Percentiles rank a stretch among this genome's conserved stretches.
These are phyloP conservation scores for Acer saccharum DNA, from an alignment of 345 rosid species.

Conservation along the genomic window DNA sequence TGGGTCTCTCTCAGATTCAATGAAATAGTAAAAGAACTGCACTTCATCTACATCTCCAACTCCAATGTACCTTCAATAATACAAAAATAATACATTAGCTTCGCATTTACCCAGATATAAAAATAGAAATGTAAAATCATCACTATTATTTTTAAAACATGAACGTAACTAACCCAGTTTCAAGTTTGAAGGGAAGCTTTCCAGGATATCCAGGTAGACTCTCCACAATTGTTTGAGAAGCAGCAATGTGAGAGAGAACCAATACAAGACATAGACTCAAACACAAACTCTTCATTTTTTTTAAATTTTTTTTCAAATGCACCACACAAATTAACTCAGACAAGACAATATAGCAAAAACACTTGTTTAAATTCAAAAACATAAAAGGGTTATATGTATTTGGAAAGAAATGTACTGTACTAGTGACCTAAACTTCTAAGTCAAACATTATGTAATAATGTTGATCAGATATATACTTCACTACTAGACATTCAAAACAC, in stretches of 20 bases:
- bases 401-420: neutral
- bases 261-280: neutral
- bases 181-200: conserved; percentile 43
- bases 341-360: neutral
- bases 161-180: conserved; percentile 34
- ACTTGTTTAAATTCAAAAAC: neutral
- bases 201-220: conserved; percentile 37
- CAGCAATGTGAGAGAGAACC: conserved; percentile 10
- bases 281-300: neutral
- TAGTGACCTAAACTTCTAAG: neutral
- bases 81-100: neutral
- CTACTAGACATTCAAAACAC: neutral
- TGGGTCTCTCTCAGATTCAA: conserved; percentile 43
- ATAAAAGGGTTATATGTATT: neutral
- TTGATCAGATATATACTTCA: no score
- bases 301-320: neutral
- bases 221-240: conserved; percentile 22
- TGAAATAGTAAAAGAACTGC: neutral
- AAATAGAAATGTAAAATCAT: neutral
- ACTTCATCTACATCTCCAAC: conserved; percentile 37
- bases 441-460: no score
- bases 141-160: neutral
- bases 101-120: neutral
- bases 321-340: neutral
- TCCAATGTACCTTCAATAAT: conserved; percentile 31